Evolutionary conservation across 768 basidiomycete genomes (phyloP).

Genomic region (Rhizopogon rudus): DNA sequence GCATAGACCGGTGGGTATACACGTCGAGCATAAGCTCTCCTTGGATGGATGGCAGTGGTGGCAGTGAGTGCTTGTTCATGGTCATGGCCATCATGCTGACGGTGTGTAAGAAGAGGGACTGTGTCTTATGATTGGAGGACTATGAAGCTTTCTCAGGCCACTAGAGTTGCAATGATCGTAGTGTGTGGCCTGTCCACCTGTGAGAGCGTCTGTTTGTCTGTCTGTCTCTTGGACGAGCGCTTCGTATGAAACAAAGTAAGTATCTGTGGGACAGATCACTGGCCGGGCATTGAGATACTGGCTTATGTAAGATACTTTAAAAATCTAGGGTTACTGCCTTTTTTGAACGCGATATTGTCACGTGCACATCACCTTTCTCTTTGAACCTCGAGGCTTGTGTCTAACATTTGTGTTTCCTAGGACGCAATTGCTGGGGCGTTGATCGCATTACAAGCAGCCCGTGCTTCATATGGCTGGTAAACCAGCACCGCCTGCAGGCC

Average conservation of each 20-base stretch:
- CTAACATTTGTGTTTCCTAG: background rate
- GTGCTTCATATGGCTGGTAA: constrained; percentile 5
- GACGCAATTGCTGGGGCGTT: background rate
- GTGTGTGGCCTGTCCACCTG: background rate
- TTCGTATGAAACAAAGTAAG: background rate
- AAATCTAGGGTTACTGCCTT: background rate
- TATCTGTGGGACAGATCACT: no score
- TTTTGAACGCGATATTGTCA: background rate
- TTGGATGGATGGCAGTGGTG: constrained; percentile 51
- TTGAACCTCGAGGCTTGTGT: background rate
- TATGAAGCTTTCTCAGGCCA: background rate
- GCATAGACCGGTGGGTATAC: constrained; percentile 41
- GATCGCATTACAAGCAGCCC: background rate
- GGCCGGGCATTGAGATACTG: no score
- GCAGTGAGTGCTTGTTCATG: constrained; percentile 19
- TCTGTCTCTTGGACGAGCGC: background rate
- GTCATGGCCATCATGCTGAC: constrained; percentile 1
- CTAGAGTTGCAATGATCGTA: background rate
- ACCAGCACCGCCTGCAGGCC: constrained; percentile 7
- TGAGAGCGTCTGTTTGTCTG: background rate
- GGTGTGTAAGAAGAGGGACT: background rate
- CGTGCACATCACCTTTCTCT: background rate
- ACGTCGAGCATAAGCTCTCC: constrained; percentile 58
- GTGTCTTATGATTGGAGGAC: background rate
- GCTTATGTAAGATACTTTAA: no score